Conservation (phyloP, 768 basidiomycete genomes). For the Coprinellus aureogranulatus region DNA sequence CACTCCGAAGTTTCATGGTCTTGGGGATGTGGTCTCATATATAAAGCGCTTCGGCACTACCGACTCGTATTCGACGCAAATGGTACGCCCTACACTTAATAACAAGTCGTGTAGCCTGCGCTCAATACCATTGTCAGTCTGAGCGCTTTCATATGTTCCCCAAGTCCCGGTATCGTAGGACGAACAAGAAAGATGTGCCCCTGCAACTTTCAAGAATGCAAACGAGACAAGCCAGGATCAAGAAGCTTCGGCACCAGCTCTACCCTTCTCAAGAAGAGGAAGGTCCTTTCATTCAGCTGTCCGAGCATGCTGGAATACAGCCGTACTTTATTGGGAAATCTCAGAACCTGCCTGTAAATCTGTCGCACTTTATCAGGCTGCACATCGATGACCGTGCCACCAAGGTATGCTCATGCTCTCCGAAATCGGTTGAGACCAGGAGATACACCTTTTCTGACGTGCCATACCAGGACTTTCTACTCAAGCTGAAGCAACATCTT, state of each 20-base stretch:
- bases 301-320: neutral
- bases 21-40: neutral
- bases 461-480: neutral
- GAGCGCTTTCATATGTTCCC: neutral
- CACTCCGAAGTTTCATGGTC: constrained; percentile 1
- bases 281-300: too few species aligned
- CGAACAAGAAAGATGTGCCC: neutral
- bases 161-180: neutral
- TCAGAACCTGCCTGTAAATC: neutral
- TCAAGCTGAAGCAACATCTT: neutral
- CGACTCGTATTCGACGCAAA: constrained; percentile 19
- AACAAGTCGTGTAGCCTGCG: too few species aligned
- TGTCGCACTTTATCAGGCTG: neutral
- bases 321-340: neutral
- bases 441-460: neutral
- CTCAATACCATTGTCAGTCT: too few species aligned
- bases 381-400: neutral
- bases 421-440: neutral
- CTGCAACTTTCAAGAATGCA: neutral
- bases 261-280: neutral
- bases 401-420: neutral
- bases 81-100: constrained; percentile 22
- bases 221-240: neutral
- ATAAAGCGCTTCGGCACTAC: constrained; percentile 1
- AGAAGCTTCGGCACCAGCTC: neutral